Evolutionary conservation across 257 asterid species (phyloP), one percentile per base, ranked within the genome.

Genomic region (Solanum chiquidenum): DNA sequence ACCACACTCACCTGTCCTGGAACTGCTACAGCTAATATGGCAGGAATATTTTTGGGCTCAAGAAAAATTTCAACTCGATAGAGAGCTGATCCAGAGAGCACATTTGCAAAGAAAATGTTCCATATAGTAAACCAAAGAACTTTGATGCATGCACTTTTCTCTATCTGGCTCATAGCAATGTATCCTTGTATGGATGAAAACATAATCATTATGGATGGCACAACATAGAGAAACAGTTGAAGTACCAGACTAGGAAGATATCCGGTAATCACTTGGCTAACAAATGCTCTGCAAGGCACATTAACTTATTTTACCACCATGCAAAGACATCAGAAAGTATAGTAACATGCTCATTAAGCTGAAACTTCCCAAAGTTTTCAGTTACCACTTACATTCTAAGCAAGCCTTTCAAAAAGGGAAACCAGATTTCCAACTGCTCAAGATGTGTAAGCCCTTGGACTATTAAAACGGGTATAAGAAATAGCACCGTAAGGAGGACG

Each of bases 181-280:
- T 91, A 94, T 77, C 99, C 99, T 94, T 97, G 98, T 86, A 96
- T 91, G 55, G 98, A 95, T 87, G 99, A 95, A 34, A 97, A 91
- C 90, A 93, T 90, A 42, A 97, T 66, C 99, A 97, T 95, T 89
- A 94, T 90, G 23, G 98, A 95, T 62, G 99, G 99, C 87, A 97
- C 92, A 34, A 93, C 83, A 84, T 91, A 90, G 52, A 94, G 89
- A 89, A 96, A 96, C 90, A 84, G 49, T 90, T 94, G 95, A 87
- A 97, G 99, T 86, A 97, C 91, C 87, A 95, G 95, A 93, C 99
- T 97, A 31, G 99, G 99, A 88, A 97, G 94, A 94, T 97, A 97
- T 88, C 99, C 99, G 12, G 99, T 97, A 79, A 97, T 86, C 87
- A 96, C 94, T 92, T 92, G 95, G 92, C 98, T 92, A 88, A 97